These are phyloP conservation scores for Globisporangium lucens DNA, from an alignment of 352 stramenopile genomes.

Conservation along the genomic window DNA sequence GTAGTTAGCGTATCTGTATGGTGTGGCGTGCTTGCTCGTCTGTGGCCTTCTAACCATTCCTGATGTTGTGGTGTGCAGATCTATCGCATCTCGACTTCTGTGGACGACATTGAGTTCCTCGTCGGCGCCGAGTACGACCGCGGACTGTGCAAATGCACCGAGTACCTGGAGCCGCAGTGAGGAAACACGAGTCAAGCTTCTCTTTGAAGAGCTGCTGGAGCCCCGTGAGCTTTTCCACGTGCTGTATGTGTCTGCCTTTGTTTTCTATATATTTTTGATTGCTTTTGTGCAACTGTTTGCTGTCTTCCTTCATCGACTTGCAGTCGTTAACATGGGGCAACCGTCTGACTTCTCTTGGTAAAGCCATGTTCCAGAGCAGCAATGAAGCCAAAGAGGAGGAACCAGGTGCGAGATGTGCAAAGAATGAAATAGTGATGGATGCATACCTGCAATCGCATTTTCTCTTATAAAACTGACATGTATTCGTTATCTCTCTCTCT, in stretches of 20 bases:
- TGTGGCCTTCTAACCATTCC: neutral
- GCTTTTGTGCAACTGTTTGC: neutral
- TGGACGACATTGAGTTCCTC: constrained; percentile 79
- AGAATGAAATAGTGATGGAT: neutral
- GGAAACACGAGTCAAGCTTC: neutral
- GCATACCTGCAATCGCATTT: neutral
- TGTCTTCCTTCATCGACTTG: neutral
- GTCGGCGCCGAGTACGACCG: constrained; percentile 85
- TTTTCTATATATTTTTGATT: neutral
- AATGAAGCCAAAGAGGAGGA: neutral
- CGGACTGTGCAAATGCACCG: constrained; percentile 75
- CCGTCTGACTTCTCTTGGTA: neutral
- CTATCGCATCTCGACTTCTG: constrained; percentile 77
- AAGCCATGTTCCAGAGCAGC: neutral
- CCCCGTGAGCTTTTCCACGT: neutral
- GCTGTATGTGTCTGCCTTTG: neutral
- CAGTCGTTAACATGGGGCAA: neutral
- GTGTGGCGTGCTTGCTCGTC: too few species aligned
- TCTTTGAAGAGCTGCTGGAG: neutral
- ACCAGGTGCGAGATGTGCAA: neutral
- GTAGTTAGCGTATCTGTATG: too few species aligned
- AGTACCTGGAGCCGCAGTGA: constrained; percentile 64
- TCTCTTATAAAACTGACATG: constrained; percentile 12
- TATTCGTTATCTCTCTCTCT: constrained; percentile 4
- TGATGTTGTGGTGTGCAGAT: constrained; percentile 33